phyloP scores from a whole-genome alignment of 768 basidiomycete genomes.

The Psilocybe azurescens region DNA sequence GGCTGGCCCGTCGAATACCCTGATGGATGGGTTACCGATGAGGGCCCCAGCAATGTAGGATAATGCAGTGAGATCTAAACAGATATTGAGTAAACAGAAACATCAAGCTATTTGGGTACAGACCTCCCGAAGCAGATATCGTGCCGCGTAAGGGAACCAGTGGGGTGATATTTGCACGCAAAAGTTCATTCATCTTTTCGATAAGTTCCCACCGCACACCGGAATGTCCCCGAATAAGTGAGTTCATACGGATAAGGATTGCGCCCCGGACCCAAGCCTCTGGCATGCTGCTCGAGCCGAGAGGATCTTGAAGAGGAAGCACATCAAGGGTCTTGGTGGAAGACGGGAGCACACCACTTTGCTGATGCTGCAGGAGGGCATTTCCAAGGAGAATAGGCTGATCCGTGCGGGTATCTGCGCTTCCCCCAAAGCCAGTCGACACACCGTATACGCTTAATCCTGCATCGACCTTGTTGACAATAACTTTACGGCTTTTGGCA shows the following conservation, averaged over 20 bases:
- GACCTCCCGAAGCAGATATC: slow-evolving; percentile 84
- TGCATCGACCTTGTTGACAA: slow-evolving; percentile 67
- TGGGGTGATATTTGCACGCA: slow-evolving; percentile 75
- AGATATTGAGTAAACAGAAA: slow-evolving; percentile 5
- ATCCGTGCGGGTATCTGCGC: slow-evolving; percentile 84
- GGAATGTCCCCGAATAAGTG: slow-evolving; percentile 87
- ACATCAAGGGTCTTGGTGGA: slow-evolving; percentile 51
- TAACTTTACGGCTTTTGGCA: slow-evolving; percentile 64
- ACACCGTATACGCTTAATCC: slow-evolving; percentile 84
- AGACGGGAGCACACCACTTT: slow-evolving; percentile 74
- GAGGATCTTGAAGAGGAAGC: slow-evolving; percentile 75
- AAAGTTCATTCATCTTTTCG: slow-evolving; percentile 75
- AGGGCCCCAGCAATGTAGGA: slow-evolving; percentile 85
- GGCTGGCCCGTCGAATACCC: slow-evolving; percentile 63
- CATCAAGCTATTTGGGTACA: slow-evolving; percentile 15
- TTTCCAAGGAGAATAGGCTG: slow-evolving; percentile 75
- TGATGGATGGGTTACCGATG: slow-evolving; percentile 80
- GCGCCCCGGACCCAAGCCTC: slow-evolving; percentile 89
- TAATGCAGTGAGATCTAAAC: slow-evolving; percentile 72
- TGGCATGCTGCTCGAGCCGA: slow-evolving; percentile 76
- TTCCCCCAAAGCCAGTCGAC: slow-evolving; percentile 86
- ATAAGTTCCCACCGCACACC: slow-evolving; percentile 84
- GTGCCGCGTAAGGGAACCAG: slow-evolving; percentile 84
- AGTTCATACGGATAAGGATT: slow-evolving; percentile 88
- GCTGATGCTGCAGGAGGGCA: slow-evolving; percentile 87